A percentile compares a stretch with the other conserved stretches of the same genome.
These are phyloP conservation scores for Candida peoriensis DNA, from an alignment of 805 yeast species.

Conservation along the genomic window DNA sequence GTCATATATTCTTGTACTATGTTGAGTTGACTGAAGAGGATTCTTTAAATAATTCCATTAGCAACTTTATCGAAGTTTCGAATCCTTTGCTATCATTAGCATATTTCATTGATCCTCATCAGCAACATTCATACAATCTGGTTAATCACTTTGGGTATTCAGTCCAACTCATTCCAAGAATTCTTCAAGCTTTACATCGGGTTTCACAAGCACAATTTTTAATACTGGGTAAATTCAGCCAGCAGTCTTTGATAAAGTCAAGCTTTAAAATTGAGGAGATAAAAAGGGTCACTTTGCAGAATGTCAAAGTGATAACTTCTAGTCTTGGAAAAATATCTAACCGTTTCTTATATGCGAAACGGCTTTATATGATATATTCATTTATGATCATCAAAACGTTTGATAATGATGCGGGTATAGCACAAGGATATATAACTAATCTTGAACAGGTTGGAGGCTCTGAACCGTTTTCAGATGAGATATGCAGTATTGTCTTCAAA, in stretches of 20 bases:
- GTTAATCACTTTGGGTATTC: constrained; percentile 7
- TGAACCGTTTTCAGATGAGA: constrained; percentile 1
- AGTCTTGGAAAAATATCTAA: constrained; percentile 6
- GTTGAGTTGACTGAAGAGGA: constrained; percentile 1
- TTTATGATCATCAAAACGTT: constrained; percentile 3
- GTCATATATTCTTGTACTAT: constrained; percentile 3
- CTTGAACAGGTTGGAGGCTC: too few species aligned
- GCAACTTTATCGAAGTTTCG: constrained; percentile 2
- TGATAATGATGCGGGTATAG: constrained; percentile 1
- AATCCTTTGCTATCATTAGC: constrained; percentile 5
- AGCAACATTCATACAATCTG: constrained; percentile 7
- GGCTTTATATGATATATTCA: constrained; percentile 8
- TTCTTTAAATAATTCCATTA: constrained; percentile 3
- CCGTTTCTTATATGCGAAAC: constrained; percentile 6
- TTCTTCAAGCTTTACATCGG: constrained; percentile 9
- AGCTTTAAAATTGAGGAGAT: constrained; percentile 3
- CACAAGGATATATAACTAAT: background rate
- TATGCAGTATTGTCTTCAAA: constrained; percentile 2
- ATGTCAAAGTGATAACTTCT: constrained; percentile 7
- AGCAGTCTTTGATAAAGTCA: constrained; percentile 1
- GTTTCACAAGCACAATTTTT: constrained; percentile 6
- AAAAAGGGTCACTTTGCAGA: constrained; percentile 5
- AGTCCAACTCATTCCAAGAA: constrained; percentile 9
- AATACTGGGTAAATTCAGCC: constrained; percentile 1
- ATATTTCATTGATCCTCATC: constrained; percentile 11